A percentile compares a stretch with the other conserved stretches of the same genome.
Conservation (phyloP, 495 filamentous ascomycete species). For the Usnea hakonensis region DNA sequence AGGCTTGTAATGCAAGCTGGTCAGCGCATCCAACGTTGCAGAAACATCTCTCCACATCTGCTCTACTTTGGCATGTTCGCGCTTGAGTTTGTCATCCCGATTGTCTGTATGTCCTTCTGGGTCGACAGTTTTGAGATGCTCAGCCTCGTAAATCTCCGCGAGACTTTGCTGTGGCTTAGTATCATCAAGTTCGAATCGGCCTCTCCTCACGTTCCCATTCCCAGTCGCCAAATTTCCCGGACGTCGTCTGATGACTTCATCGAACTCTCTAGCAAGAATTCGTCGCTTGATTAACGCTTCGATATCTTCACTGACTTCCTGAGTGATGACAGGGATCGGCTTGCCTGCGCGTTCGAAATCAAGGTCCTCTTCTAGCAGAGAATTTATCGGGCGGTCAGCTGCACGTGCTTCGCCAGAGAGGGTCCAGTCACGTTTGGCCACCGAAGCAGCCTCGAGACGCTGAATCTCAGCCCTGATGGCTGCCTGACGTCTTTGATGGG, state of each 20-base stretch:
- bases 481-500: conserved; percentile 77
- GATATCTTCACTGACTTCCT: conserved; percentile 86
- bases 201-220: conserved; percentile 48
- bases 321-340: conserved; percentile 86
- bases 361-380: conserved; percentile 86
- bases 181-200: conserved; percentile 74
- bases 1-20: conserved; percentile 92
- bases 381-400: conserved; percentile 75
- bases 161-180: conserved; percentile 77
- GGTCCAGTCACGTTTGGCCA: conserved; percentile 88
- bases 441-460: conserved; percentile 76
- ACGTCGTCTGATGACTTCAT: conserved; percentile 79
- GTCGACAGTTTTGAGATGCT: conserved; percentile 71
- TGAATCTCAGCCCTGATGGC: conserved; percentile 84
- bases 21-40: conserved; percentile 76
- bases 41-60: conserved; percentile 74
- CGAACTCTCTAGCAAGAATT: conserved; percentile 84
- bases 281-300: conserved; percentile 92
- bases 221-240: conserved; percentile 59
- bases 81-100: conserved; percentile 69
- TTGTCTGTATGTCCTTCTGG: conserved; percentile 71
- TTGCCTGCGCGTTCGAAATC: conserved; percentile 96
- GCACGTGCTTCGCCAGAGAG: conserved; percentile 83
- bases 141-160: conserved; percentile 89
- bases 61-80: conserved; percentile 80